phyloP scores from a whole-genome alignment of 108 stramenopile genomes.

The Schizochytrium sp. region DNA sequence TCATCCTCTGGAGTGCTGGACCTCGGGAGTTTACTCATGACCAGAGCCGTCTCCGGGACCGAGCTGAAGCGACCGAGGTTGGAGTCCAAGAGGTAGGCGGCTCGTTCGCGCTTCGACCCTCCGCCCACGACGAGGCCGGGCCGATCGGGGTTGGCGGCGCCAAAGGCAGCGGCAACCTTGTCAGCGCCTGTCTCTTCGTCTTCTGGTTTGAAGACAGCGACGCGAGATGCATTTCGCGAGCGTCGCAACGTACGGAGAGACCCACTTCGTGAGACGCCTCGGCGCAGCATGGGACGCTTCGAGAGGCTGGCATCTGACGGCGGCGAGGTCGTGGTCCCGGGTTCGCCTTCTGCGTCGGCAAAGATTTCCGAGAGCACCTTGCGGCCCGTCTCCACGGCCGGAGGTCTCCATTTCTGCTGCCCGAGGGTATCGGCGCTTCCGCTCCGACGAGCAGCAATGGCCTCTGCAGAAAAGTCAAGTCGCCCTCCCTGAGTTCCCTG shows the following conservation, averaged over 20 bases:
- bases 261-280: neutral
- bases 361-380: neutral
- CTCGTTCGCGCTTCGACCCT: neutral
- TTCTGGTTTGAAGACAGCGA: conserved; percentile 5
- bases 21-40: neutral
- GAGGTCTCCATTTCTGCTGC: neutral
- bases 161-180: neutral
- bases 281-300: neutral
- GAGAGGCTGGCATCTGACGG: neutral
- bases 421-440: neutral
- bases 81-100: neutral
- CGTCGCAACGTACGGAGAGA: neutral
- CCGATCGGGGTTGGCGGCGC: neutral
- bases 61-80: neutral
- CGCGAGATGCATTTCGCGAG: neutral
- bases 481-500: neutral
- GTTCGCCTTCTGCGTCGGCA: neutral
- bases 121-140: neutral
- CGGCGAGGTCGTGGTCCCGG: neutral
- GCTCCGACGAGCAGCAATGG: neutral
- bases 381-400: neutral
- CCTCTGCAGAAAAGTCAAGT: neutral
- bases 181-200: conserved; percentile 11
- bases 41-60: neutral
- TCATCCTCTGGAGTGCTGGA: neutral